These are phyloP conservation scores for Lanzia echinophila DNA, from an alignment of 2,329 filamentous ascomycete genomes.

Conservation along the genomic window DNA sequence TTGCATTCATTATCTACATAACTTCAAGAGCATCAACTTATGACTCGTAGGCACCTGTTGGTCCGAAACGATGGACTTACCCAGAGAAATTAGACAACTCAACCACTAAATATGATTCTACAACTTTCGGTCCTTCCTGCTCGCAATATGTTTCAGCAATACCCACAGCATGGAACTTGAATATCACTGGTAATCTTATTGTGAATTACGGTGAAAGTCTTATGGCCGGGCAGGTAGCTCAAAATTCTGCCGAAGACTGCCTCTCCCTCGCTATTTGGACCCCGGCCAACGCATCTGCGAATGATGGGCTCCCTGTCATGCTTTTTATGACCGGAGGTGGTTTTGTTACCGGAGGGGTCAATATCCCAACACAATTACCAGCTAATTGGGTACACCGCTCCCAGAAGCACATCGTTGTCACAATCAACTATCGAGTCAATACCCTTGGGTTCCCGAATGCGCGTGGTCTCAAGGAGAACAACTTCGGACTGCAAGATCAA, in stretches of 20 bases:
- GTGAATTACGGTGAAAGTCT: slow-evolving; percentile 18
- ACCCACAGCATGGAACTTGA: slow-evolving; percentile 9
- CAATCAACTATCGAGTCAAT: slow-evolving; percentile 30
- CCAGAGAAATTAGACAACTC: slow-evolving; percentile 16
- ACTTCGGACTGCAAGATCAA: slow-evolving; percentile 18
- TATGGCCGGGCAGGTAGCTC: slow-evolving; percentile 2
- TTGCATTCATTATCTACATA: not conserved
- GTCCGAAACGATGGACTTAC: slow-evolving; percentile 35
- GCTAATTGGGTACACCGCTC: slow-evolving; percentile 11
- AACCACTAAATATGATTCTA: slow-evolving; percentile 12
- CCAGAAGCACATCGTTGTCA: slow-evolving; percentile 25
- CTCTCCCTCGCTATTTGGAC: slow-evolving; percentile 24
- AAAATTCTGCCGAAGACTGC: slow-evolving; percentile 24
- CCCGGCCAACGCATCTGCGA: slow-evolving; percentile 11
- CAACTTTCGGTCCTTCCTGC: slow-evolving; percentile 20
- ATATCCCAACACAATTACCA: slow-evolving; percentile 9
- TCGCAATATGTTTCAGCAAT: slow-evolving; percentile 18
- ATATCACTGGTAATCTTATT: not conserved
- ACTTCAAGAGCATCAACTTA: not conserved
- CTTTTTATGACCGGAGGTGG: slow-evolving; percentile 20
- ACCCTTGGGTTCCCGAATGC: slow-evolving; percentile 32
- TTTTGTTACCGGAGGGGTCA: slow-evolving; percentile 10
- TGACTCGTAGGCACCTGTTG: slow-evolving; percentile 38
- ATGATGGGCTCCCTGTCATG: slow-evolving; percentile 40
- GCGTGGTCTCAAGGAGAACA: slow-evolving; percentile 10